These are phyloP conservation scores for Nannizziopsis arthrosporioides DNA, from an alignment of 2,329 filamentous ascomycete species.

Conservation along the genomic window DNA sequence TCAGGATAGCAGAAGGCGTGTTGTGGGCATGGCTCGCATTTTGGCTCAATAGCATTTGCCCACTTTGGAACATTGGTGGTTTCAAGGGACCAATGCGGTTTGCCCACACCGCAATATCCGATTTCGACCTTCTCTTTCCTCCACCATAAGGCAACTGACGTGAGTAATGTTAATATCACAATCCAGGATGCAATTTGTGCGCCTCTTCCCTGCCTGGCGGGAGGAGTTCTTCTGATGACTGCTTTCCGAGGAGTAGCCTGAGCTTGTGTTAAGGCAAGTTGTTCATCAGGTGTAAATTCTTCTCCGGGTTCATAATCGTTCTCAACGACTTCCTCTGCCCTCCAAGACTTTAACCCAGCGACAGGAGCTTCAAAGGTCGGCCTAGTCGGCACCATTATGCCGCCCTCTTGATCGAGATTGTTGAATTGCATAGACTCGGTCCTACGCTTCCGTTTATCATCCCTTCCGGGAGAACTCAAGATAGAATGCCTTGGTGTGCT, in stretches of 20 bases:
- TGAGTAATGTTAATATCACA: slow-evolving; percentile 57
- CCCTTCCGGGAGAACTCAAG: slow-evolving; percentile 19
- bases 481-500: slow-evolving; percentile 37
- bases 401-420: slow-evolving; percentile 40
- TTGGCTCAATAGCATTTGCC: slow-evolving; percentile 57
- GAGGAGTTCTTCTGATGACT: slow-evolving; percentile 11
- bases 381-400: slow-evolving; percentile 43
- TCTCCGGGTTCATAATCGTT: slow-evolving; percentile 62
- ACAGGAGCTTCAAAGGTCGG: slow-evolving; percentile 49
- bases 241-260: slow-evolving; percentile 41
- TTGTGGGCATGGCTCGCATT: slow-evolving; percentile 78
- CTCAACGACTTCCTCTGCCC: slow-evolving; percentile 39
- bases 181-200: slow-evolving; percentile 57
- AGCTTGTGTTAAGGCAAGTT: slow-evolving; percentile 65
- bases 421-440: slow-evolving; percentile 23
- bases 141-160: slow-evolving; percentile 69
- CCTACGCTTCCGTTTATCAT: slow-evolving; percentile 22
- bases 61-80: slow-evolving; percentile 61
- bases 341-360: slow-evolving; percentile 28
- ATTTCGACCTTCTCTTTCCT: slow-evolving; percentile 92
- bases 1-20: slow-evolving; percentile 81
- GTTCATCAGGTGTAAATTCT: slow-evolving; percentile 88
- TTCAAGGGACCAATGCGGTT: slow-evolving; percentile 46
- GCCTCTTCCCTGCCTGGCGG: slow-evolving; percentile 32
- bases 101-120: slow-evolving; percentile 82